Percentiles rank a stretch among this genome's conserved stretches.
Evolutionary conservation across 352 stramenopile species (phyloP).

Genomic region (Bremia lactucae): DNA sequence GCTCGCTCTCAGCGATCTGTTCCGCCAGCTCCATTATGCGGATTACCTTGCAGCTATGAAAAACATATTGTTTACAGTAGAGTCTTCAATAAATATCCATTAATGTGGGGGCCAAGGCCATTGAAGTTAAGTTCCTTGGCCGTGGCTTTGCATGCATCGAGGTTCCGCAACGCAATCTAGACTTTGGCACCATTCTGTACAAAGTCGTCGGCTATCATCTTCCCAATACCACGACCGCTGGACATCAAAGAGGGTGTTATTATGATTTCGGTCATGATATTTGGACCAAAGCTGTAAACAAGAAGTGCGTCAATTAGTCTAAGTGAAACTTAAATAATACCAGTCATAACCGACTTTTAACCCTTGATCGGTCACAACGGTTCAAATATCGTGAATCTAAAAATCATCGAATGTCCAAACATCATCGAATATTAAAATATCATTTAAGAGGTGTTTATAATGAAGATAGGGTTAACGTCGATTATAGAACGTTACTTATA

Average conservation of each 20-base stretch:
- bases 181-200: constrained; percentile 88
- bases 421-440: too few species aligned
- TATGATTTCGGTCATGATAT: neutral
- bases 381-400: too few species aligned
- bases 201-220: constrained; percentile 94
- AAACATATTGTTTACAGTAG: neutral
- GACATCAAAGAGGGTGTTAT: constrained; percentile 26
- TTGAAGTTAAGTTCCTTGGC: constrained; percentile 57
- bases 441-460: too few species aligned
- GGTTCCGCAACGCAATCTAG: constrained; percentile 85
- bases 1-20: constrained; percentile 69
- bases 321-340: too few species aligned
- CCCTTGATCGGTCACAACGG: too few species aligned
- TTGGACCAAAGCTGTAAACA: too few species aligned
- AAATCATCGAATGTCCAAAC: too few species aligned
- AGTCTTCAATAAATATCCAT: constrained; percentile 20
- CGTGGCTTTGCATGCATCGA: constrained; percentile 70
- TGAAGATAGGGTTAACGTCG: too few species aligned
- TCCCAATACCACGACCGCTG: constrained; percentile 88
- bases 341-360: too few species aligned
- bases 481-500: too few species aligned
- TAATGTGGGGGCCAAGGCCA: constrained; percentile 51
- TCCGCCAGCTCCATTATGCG: constrained; percentile 27
- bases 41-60: constrained; percentile 27
- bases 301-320: too few species aligned